Base-by-base conservation (phyloP, 352 stramenopile genomes). In the Blastocystis sp. region DNA sequence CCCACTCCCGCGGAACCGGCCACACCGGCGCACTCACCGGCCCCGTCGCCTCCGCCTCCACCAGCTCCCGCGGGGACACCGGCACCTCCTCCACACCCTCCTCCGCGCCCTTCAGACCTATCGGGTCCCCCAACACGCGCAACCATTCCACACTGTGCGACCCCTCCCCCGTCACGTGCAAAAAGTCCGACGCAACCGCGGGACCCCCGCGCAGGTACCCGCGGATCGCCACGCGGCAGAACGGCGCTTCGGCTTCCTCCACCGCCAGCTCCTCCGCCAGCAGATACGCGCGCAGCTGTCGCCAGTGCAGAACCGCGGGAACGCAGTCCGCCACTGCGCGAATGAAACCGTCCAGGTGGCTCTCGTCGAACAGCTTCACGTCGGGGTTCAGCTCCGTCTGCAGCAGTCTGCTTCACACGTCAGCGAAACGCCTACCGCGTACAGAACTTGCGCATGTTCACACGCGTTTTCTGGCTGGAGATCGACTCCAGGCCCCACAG, bases 151-250 rank as follows among this genome's bases (percentile, higher is more conserved):
- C 88, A 86, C 93, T 90, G 88, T 94, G 97, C 42, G 94, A 97
- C 4, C 96, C 96, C 21, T 97, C 89, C 87, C 97, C 94, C 18
- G 94, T 94, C 48, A 99, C 91, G 88, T 99, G 96, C 42, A 98
- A 90, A 14, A 98, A 90, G 73, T 96, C 91, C 88, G 98, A 96
- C 42, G 96, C 93, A 77, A 93, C 93, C 77, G 98, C 89, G 1
- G 95, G 94, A 79, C 92, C 92, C 49, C 94, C 96, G 16, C 95
- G 93, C 75, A 99, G 88, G 89, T 97, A 98, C 73, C 96, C 96
- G 65, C 92, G 94, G 14, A 99, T 87, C 29, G 16, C 46, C 71
- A 36, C 32, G 49, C 63, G 14, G 27, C 24, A 27, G 2, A 42
- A 21, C 18, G 67, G 67, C 4, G 24, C 27, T 21, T 76, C 42